phyloP scores from a whole-genome alignment of 176 grass and related monocot species.

The Echinochloa phyllopogon region DNA sequence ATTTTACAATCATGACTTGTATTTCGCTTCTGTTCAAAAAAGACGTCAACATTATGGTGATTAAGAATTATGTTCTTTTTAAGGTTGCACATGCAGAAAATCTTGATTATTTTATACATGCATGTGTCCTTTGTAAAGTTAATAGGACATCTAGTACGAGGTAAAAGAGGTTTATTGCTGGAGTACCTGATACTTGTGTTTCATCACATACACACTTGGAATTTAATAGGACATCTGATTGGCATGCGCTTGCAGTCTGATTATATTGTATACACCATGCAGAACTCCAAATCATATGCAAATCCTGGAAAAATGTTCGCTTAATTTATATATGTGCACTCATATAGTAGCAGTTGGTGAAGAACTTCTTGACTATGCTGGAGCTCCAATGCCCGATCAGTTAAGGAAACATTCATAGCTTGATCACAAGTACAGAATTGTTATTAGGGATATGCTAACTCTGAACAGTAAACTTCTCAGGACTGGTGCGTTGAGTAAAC shows the following conservation, averaged over 20 bases:
- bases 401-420: constrained; percentile 27
- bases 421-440: constrained; percentile 1
- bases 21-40: constrained; percentile 9
- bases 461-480: constrained; percentile 13
- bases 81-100: constrained; percentile 13
- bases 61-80: constrained; percentile 32
- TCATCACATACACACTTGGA: constrained; percentile 22
- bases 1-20: background rate
- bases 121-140: constrained; percentile 30
- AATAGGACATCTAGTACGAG: background rate
- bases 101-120: constrained; percentile 31
- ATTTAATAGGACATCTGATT: constrained; percentile 23
- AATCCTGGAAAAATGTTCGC: constrained; percentile 16
- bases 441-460: constrained; percentile 17
- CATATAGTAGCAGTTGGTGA: constrained; percentile 34
- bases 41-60: constrained; percentile 10
- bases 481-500: constrained; percentile 16
- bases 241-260: constrained; percentile 14
- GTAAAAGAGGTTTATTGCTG: constrained; percentile 37
- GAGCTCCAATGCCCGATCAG: constrained; percentile 24
- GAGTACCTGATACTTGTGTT: constrained; percentile 19
- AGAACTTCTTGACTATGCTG: constrained; percentile 33
- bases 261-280: constrained; percentile 36
- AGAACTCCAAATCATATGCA: constrained; percentile 33
- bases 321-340: constrained; percentile 22